Evolutionary conservation across 208 protist species (phyloP), one percentile per base, ranked within the genome.

Genomic region (Porcisia deanei): DNA sequence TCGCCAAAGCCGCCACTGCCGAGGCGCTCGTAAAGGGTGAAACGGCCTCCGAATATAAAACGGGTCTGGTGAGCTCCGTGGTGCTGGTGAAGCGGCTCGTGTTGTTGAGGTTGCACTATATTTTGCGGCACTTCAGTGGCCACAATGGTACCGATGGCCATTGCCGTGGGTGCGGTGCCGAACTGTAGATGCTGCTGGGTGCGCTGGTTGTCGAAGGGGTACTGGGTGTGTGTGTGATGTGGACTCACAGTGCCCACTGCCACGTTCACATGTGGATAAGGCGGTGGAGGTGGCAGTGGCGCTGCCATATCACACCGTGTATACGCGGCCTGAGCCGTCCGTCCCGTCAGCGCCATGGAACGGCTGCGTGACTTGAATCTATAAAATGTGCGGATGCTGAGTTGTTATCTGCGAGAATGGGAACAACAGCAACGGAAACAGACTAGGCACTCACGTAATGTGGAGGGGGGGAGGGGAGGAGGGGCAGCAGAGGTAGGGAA

Each of bases 1-100:
- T 99, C 99, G 30, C 99, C 99, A 89, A 99, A 99, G 68, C 95
- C 98, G 8, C 99, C 99, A 49, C 86, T 91, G 47, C 99, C 99
- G 74, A 99, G 98, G 0, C 87, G 84, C 7, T 83, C 75, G 30
- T 84, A 66, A 16, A 94, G 79, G 53, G 61, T 81, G 58, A 90
- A 94, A 47, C 82, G 86, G 52, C 87, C 87, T 4, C 85, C 73
- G 45, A 91, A 88, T 61, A 91, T 73, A 14, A 61, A 79, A 39
- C 49, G 64, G 5, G 47, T 30, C 18, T 49, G 57, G 3, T 43
- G 53, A 16, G 41, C 34, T 20, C 43, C 57, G n/a, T 25, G 9
- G 12, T 64, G 55, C 34, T 52, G 70, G 71, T 39, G 58, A 25
- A 14, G 14, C 30, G 16, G 59, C 34, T 59, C 61, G 16, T 58